phyloP scores from a whole-genome alignment of 192 early-diverging fungal species.

The Gigaspora rosea region DNA sequence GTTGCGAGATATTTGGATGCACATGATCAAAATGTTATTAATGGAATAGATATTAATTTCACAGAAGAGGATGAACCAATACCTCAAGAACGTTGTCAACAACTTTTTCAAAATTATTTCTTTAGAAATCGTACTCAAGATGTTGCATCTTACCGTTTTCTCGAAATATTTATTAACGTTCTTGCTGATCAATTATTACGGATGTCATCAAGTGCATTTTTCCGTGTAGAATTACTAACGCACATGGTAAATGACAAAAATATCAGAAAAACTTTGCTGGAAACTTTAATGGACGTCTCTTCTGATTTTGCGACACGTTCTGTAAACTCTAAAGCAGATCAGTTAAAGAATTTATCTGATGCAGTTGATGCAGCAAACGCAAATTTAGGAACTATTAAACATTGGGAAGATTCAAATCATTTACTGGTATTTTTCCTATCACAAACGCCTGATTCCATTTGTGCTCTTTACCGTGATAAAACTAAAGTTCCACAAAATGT shows the following conservation, averaged over 20 bases:
- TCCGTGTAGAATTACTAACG: slow-evolving; percentile 14
- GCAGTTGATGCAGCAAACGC: not conserved
- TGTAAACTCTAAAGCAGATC: slow-evolving; percentile 1
- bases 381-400: too few relatives aligned
- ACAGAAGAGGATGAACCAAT: not conserved
- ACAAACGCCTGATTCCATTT: slow-evolving; percentile 31
- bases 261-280: slow-evolving; percentile 28
- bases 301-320: slow-evolving; percentile 35
- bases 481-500: slow-evolving; percentile 16
- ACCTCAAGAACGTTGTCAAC: slow-evolving; percentile 5
- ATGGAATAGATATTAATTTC: slow-evolving; percentile 23
- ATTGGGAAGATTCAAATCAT: slow-evolving; percentile 33
- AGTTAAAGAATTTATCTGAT: not conserved
- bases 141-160: slow-evolving; percentile 27
- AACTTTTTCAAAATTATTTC: slow-evolving; percentile 23
- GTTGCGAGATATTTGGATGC: slow-evolving; percentile 20
- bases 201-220: slow-evolving; percentile 28
- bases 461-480: slow-evolving; percentile 28
- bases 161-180: slow-evolving; percentile 30
- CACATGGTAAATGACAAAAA: slow-evolving; percentile 13
- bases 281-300: slow-evolving; percentile 28
- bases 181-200: not conserved
- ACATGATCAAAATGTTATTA: not conserved
- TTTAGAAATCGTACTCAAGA: not conserved
- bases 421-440: slow-evolving; percentile 32